A percentile compares a stretch with the other conserved stretches of the same genome.
Conservation (phyloP, 2,329 filamentous ascomycete genomes). For the Camillea tinctor region DNA sequence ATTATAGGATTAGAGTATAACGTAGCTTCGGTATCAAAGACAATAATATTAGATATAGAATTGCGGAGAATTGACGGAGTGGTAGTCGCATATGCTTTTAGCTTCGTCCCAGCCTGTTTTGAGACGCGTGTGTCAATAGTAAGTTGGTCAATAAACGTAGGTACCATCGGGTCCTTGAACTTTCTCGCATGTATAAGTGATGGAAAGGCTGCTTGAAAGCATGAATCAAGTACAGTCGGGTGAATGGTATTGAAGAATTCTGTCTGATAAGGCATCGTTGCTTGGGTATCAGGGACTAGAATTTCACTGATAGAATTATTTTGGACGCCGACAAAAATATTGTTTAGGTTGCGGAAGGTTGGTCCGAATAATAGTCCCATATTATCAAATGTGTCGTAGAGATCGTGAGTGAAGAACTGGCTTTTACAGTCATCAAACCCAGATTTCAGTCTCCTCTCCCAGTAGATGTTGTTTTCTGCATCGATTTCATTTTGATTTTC, state of each 20-base stretch:
- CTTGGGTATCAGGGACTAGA: background rate
- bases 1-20: background rate
- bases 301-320: constrained; percentile 1
- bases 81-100: constrained; percentile 2
- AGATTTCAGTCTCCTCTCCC: background rate
- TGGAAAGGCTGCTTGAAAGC: constrained; percentile 2
- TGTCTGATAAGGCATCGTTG: constrained; percentile 1
- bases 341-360: constrained; percentile 1
- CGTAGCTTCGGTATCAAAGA: background rate
- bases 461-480: background rate
- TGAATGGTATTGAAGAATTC: constrained; percentile 5
- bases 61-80: background rate
- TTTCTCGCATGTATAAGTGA: background rate
- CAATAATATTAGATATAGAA: constrained; percentile 1
- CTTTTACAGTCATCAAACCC: background rate
- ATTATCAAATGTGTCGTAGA: background rate
- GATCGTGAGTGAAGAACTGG: background rate
- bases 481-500: background rate
- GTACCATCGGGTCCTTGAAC: constrained; percentile 2
- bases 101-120: background rate
- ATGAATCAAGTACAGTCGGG: constrained; percentile 1
- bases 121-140: background rate
- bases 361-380: background rate
- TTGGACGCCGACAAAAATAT: background rate
- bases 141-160: constrained; percentile 2